Evolutionary conservation across 2,329 filamentous ascomycete genomes (phyloP).

Genomic region (Alternaria sp.): DNA sequence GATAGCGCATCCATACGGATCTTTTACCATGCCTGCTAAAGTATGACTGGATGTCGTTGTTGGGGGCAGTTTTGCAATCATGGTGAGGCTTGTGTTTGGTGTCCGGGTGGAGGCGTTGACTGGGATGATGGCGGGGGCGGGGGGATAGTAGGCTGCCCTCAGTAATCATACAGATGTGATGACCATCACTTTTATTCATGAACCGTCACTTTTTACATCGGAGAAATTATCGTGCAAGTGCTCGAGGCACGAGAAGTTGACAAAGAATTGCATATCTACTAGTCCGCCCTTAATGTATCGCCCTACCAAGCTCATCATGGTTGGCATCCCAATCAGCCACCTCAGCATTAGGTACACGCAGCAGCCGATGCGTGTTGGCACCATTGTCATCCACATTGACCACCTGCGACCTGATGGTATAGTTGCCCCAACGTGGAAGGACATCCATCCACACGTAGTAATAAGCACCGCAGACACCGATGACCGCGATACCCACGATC

Average conservation of each 20-base stretch:
- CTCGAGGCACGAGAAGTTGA: background rate
- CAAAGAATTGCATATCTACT: background rate
- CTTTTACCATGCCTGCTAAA: too few species aligned
- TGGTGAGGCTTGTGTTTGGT: accelerated
- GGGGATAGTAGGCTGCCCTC: too few species aligned
- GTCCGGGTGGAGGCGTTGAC: too few species aligned
- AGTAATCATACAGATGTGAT: too few species aligned
- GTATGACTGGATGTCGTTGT: too few species aligned
- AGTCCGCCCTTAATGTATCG: background rate
- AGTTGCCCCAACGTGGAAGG: slow-evolving; percentile 33
- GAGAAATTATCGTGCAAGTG: background rate
- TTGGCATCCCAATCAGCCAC: slow-evolving; percentile 43
- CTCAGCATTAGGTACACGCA: slow-evolving; percentile 34
- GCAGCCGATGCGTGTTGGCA: slow-evolving; percentile 23
- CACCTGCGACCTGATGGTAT: slow-evolving; percentile 39
- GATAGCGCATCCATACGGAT: too few species aligned
- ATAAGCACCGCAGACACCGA: slow-evolving; percentile 32
- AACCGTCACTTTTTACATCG: background rate
- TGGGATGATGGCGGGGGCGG: too few species aligned
- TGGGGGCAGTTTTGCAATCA: too few species aligned
- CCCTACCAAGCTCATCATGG: slow-evolving; percentile 37
- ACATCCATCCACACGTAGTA: slow-evolving; percentile 39
- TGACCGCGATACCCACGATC: slow-evolving; percentile 65
- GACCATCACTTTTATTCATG: too few species aligned
- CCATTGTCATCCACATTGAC: slow-evolving; percentile 38